A percentile compares a stretch with the other conserved stretches of the same genome.
phyloP scores from a whole-genome alignment of 2,329 filamentous ascomycete genomes.

The Calonectria henricotiae region DNA sequence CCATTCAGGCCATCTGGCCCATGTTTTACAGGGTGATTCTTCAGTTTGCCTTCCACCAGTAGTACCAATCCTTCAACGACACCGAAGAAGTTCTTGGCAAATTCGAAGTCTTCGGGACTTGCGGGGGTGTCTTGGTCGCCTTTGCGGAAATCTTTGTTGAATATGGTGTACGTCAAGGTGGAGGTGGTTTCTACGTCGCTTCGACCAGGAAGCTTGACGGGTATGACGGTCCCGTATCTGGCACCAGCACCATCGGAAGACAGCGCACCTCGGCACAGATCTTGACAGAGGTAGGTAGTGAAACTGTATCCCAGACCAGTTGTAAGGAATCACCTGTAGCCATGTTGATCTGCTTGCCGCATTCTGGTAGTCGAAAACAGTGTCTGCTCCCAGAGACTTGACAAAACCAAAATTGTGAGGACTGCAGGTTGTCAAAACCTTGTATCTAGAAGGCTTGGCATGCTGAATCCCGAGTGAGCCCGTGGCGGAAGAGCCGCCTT shows the following conservation, averaged over 20 bases:
- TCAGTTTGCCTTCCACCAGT: too few species aligned
- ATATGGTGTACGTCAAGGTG: constrained; percentile 58
- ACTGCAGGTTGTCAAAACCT: constrained; percentile 26
- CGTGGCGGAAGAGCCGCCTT: constrained; percentile 14
- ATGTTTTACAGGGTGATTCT: too few species aligned
- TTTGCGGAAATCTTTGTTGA: constrained; percentile 55
- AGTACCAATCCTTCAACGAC: too few species aligned
- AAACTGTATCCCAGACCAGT: constrained; percentile 53
- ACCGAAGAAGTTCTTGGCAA: too few species aligned
- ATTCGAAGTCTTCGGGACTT: too few species aligned
- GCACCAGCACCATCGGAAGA: constrained; percentile 43
- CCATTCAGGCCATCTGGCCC: too few species aligned
- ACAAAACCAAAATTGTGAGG: constrained; percentile 60
- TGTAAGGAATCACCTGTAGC: constrained; percentile 48
- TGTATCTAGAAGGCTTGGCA: neutral
- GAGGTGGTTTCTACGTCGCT: neutral
- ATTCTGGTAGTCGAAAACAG: constrained; percentile 62
- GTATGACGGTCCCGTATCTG: constrained; percentile 11
- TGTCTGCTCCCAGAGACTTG: constrained; percentile 52
- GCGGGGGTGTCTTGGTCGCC: constrained; percentile 5
- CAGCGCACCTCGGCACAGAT: constrained; percentile 6
- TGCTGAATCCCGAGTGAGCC: constrained; percentile 23
- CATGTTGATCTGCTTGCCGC: constrained; percentile 43
- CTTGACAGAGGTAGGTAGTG: neutral
- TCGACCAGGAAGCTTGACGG: neutral